These are phyloP conservation scores for Geranium rotundifolium DNA, from an alignment of 345 rosid species.

Conservation along the genomic window DNA sequence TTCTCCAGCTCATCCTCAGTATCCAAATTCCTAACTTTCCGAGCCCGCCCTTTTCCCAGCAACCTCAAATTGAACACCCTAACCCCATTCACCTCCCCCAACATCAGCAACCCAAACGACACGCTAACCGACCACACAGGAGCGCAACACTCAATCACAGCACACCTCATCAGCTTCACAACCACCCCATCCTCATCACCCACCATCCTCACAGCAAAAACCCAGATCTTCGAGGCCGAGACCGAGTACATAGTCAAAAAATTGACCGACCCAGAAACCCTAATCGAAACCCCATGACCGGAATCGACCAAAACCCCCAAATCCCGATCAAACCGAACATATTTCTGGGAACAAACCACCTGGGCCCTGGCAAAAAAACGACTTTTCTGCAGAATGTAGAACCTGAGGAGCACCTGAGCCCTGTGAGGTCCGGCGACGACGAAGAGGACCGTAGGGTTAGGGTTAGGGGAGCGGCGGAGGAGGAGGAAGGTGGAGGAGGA, in stretches of 20 bases:
- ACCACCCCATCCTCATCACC: constrained; percentile 18
- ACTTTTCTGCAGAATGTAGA: constrained; percentile 24
- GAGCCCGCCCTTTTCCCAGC: constrained; percentile 36
- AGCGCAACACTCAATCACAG: constrained; percentile 46
- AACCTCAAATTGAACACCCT: constrained; percentile 50
- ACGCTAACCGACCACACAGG: constrained; percentile 56
- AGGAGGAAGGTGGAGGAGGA: constrained; percentile 37
- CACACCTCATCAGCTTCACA: constrained; percentile 66
- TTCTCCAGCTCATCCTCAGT: constrained; percentile 19
- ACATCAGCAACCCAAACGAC: constrained; percentile 47
- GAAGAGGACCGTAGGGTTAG: constrained; percentile 31
- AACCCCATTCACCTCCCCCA: constrained; percentile 70
- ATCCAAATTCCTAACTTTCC: constrained; percentile 25
- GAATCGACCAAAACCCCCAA: constrained; percentile 46
- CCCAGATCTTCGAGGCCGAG: constrained; percentile 43
- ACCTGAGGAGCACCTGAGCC: constrained; percentile 45
- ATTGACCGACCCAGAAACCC: constrained; percentile 59
- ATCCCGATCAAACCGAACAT: constrained; percentile 38
- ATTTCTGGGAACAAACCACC: constrained; percentile 54
- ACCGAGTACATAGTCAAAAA: constrained; percentile 52
- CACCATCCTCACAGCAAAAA: constrained; percentile 43
- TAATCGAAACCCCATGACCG: constrained; percentile 47
- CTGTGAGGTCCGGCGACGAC: constrained; percentile 41
- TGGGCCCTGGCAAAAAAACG: constrained; percentile 31
- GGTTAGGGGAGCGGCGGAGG: constrained; percentile 19